Evolutionary conservation across 2,329 filamentous ascomycete species (phyloP).

Genomic region (Colletotrichum destructivum): DNA sequence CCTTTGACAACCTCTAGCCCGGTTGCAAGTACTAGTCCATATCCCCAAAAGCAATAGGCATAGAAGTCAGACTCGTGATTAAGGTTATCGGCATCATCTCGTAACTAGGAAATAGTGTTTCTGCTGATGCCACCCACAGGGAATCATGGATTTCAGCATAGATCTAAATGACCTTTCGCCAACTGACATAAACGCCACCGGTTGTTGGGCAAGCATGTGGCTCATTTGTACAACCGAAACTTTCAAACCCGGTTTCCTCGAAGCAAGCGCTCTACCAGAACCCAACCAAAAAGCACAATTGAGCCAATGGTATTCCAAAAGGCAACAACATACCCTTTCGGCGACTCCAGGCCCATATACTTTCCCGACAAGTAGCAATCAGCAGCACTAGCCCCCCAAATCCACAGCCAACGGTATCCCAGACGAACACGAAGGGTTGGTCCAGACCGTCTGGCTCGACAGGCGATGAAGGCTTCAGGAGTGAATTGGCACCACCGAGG

Average conservation of each 20-base stretch:
- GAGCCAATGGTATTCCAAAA: slow-evolving; percentile 58
- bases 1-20: slow-evolving; percentile 76
- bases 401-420: background rate
- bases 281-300: slow-evolving; percentile 58
- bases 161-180: slow-evolving; percentile 78
- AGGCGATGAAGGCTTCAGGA: slow-evolving; percentile 64
- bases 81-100: slow-evolving; percentile 68
- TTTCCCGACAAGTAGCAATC: slow-evolving; percentile 79
- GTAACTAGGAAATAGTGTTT: slow-evolving; percentile 64
- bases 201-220: slow-evolving; percentile 71
- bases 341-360: slow-evolving; percentile 76
- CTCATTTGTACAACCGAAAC: slow-evolving; percentile 75
- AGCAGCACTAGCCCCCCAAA: slow-evolving; percentile 78
- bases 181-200: slow-evolving; percentile 73
- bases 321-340: slow-evolving; percentile 65
- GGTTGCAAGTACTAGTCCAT: slow-evolving; percentile 71
- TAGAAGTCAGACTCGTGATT: slow-evolving; percentile 69
- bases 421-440: slow-evolving; percentile 70
- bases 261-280: slow-evolving; percentile 64
- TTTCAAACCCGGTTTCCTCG: slow-evolving; percentile 77
- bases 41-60: slow-evolving; percentile 67
- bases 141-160: slow-evolving; percentile 69
- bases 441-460: slow-evolving; percentile 79
- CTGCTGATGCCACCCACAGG: slow-evolving; percentile 64
- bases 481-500: slow-evolving; percentile 74